Base-by-base conservation (phyloP, 176 grass and related monocot species). In the Aegilops bicornis region DNA sequence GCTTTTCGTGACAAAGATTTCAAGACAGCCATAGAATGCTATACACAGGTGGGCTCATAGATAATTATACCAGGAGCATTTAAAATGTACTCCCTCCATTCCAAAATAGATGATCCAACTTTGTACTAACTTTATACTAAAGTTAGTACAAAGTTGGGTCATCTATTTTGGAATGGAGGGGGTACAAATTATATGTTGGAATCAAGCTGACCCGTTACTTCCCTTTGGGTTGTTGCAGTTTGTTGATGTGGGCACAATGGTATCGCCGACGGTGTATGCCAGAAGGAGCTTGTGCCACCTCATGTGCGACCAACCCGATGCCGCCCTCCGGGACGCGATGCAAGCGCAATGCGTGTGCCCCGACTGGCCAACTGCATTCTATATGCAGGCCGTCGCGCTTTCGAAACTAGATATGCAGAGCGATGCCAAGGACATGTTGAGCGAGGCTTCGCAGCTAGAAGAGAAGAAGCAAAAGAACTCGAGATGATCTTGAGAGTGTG, bases 1-100 rank as follows among this genome's bases (percentile, higher is more conserved):
- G 96, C 91, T 40, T 98, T 98, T 45, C 96, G 93, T 30, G 96
- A 98, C n/a, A 98, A 96, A 90, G 93, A 98, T 91, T 98, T 98
- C 81, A 98, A 91, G 89, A 81, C 79, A n/a, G 96, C 96, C 16
- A 94, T 92, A 19, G 93, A 98, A 3, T 94, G 84, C 43, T 98
- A 98, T 71, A 89, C 92, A 77, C 96, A 98, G 93, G 96, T 98
- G 72, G 0, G 19, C 10, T 16, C 14, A 62, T 76, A 22, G 19
- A 59, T 59, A 59, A 59, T 80, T 80, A 68, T 40, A 62, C 30
- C 78, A 33, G 45, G 61, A 63, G 33, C 64, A n/a, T 30, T 54
- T 16, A 32, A 50, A 4, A 20, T 81, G 43, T 37, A 36, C 35
- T 36, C 35, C 31, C 31, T 31, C 31, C 31, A 31, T 31, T 31